phyloP scores from a whole-genome alignment of 345 rosid genomes.

The Schrenkiella parvula region DNA sequence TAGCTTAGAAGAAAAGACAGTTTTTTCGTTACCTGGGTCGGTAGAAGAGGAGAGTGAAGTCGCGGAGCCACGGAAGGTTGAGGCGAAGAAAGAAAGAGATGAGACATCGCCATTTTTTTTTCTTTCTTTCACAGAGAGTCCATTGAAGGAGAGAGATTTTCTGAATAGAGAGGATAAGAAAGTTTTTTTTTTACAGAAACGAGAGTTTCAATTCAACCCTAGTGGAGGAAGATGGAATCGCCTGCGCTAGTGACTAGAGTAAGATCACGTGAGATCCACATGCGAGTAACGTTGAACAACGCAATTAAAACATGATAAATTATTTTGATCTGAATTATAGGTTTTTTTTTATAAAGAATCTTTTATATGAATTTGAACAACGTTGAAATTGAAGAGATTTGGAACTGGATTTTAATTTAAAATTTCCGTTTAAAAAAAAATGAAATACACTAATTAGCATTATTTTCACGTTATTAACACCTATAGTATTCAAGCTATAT shows the following conservation, averaged over 20 bases:
- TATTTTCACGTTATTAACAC: too few relatives aligned
- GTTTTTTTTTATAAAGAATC: neutral
- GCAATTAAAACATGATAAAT: too few relatives aligned
- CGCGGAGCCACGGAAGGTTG: slow-evolving; percentile 7
- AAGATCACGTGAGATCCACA: slow-evolving; percentile 7
- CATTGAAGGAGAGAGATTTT: slow-evolving; percentile 1
- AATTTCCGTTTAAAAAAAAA: too few relatives aligned
- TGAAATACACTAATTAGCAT: too few relatives aligned
- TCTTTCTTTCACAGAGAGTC: neutral
- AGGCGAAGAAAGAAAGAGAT: slow-evolving; percentile 27
- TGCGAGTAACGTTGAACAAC: neutral
- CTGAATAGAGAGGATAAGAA: slow-evolving; percentile 14
- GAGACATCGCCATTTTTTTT: slow-evolving; percentile 12
- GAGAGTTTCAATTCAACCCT: slow-evolving; percentile 1
- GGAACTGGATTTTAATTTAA: too few relatives aligned
- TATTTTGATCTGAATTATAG: too few relatives aligned
- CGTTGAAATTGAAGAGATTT: too few relatives aligned
- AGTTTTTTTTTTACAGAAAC: neutral
- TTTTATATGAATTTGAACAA: too few relatives aligned
- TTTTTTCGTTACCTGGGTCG: slow-evolving; percentile 10
- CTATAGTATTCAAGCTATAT: too few relatives aligned
- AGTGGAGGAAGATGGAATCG: neutral
- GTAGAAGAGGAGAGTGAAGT: slow-evolving; percentile 12
- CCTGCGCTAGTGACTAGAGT: neutral
- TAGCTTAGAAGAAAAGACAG: neutral